A percentile compares a stretch with the other conserved stretches of the same genome.
phyloP scores from a whole-genome alignment of 768 basidiomycete genomes.

The Clavulina sp. region DNA sequence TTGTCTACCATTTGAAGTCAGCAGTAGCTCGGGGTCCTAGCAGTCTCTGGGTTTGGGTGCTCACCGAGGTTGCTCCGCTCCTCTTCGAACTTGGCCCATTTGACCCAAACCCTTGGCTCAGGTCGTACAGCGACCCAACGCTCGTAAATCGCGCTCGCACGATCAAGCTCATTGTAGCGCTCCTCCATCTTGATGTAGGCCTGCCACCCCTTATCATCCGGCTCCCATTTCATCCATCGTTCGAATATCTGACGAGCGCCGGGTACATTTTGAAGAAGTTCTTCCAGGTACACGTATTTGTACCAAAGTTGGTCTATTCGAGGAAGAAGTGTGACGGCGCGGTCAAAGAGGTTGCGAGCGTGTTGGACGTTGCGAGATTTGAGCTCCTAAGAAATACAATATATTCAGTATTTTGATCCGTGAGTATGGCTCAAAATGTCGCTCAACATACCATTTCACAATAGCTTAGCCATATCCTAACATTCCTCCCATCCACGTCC shows the following conservation, averaged over 20 bases:
- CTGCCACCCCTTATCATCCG: conserved; percentile 99
- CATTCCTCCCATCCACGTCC: conserved; percentile 80
- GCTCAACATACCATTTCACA: conserved; percentile 51
- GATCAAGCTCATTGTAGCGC: conserved; percentile 78
- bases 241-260: conserved; percentile 97
- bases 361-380: conserved; percentile 97
- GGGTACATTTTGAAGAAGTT: conserved; percentile 86
- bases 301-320: conserved; percentile 98
- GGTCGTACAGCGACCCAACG: conserved; percentile 52
- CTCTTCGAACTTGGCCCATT: conserved; percentile 50
- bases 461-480: conserved; percentile 73
- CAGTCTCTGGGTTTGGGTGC: not conserved
- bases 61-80: conserved; percentile 32
- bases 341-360: conserved; percentile 90
- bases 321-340: conserved; percentile 90
- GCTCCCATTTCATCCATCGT: conserved; percentile 99
- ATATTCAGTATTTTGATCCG: not conserved
- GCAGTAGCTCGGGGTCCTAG: not conserved
- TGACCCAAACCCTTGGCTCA: conserved; percentile 45
- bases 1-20: conserved; percentile 25
- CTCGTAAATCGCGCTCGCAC: conserved; percentile 86
- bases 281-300: conserved; percentile 97
- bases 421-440: not conserved
- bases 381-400: conserved; percentile 35
- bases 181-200: conserved; percentile 98